Evolutionary conservation across 2,329 filamentous ascomycete genomes (phyloP), one percentile per base, ranked within the genome.

Genomic region (Aphanoascus verrucosus): DNA sequence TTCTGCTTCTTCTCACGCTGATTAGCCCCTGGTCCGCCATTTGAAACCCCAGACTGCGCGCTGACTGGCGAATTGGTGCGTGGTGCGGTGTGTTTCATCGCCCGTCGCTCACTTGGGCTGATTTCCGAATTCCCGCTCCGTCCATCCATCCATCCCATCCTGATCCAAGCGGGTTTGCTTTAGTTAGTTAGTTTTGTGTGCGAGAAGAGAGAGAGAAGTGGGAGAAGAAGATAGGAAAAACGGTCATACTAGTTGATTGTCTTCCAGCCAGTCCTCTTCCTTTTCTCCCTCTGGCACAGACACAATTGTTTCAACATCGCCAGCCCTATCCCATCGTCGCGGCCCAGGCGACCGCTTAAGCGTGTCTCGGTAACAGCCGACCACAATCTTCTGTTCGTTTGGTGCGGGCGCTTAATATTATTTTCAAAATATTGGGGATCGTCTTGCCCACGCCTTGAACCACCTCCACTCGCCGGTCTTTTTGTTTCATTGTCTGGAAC

Each of bases 21-120:
- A 8, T 19, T 38, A 15, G 9, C 17, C n/a, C 14, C 38, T 41
- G 38, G 35, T 17, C 17, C 12, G 41, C 41, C 34, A 40, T 17
- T 38, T 52, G 49, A 52, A 47, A 41, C 51, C 20, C n/a, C 6
- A n/a, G 43, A 15, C 19, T n/a, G 35, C 7, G 12, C 35, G 44
- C 51, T 48, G 42, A 20, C 41, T 34, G 43, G 42, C 20, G 46
- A n/a, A 32, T 15, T 38, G 17, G 31, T 20, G 34, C 17, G 12
- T 48, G 11, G 51, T 53, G 51, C 51, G 51, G 51, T 53, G 51
- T 53, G 51, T 53, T 53, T 53, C 51, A 53, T 53, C 45, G 32
- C 45, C 37, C 8, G 31, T 20, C 32, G 45, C 43, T 52, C 17
- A 11, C 20, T 19, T 19, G 40, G 19, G 17, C 19, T 32, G 45